Conservation (phyloP, 2,329 filamentous ascomycete species). For the Verticillium dahliae region DNA sequence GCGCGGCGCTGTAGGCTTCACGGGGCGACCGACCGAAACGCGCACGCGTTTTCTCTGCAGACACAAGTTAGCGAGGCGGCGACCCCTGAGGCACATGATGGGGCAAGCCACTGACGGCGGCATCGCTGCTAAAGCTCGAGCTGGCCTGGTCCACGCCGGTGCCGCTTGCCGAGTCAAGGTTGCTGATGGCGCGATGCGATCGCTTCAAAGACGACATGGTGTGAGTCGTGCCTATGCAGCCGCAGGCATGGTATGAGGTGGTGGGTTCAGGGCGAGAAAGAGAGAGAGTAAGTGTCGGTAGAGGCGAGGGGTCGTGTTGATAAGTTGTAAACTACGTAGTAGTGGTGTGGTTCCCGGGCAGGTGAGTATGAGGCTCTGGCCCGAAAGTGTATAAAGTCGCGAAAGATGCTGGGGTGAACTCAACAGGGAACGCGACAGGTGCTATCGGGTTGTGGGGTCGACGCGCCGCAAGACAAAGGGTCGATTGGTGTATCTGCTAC, state of each 20-base stretch:
- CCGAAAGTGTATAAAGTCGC: neutral
- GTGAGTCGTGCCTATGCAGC: neutral
- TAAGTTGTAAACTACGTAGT: too few species aligned
- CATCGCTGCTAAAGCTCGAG: slow-evolving; percentile 29
- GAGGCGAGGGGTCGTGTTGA: neutral
- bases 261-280: neutral
- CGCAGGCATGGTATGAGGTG: neutral
- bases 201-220: slow-evolving; percentile 33
- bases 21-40: slow-evolving; percentile 18
- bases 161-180: slow-evolving; percentile 26
- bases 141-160: slow-evolving; percentile 30
- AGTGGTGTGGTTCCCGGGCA: too few species aligned
- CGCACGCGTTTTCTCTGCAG: slow-evolving; percentile 25
- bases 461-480: neutral
- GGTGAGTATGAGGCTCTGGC: too few species aligned
- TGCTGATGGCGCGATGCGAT: slow-evolving; percentile 26
- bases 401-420: neutral
- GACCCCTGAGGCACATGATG: neutral
- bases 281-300: neutral
- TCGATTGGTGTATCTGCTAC: neutral
- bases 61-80: neutral
- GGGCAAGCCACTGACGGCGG: slow-evolving; percentile 26
- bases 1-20: slow-evolving; percentile 5
- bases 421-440: neutral
- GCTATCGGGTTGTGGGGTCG: neutral